Percentiles rank a stretch among this genome's conserved stretches.
Conservation (phyloP, 768 basidiomycete species). For the Omphalotus guepiniiformis region DNA sequence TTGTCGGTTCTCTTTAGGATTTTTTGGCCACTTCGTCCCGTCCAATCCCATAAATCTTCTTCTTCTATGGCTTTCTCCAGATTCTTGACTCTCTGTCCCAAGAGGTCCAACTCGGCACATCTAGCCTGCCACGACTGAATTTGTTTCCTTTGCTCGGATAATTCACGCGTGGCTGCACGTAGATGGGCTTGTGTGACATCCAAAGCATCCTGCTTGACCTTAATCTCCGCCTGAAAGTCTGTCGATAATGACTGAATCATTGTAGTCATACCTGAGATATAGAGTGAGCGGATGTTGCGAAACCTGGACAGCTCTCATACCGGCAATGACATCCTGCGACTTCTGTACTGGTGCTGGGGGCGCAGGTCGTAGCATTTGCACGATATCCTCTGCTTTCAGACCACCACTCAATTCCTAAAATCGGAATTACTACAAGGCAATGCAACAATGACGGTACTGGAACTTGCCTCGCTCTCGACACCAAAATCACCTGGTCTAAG, state of each 20-base stretch:
- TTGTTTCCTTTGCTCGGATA: slow-evolving; percentile 87
- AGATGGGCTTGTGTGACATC: slow-evolving; percentile 85
- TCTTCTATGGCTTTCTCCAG: slow-evolving; percentile 73
- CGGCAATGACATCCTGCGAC: slow-evolving; percentile 81
- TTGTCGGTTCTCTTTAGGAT: not conserved
- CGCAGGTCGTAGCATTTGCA: slow-evolving; percentile 67
- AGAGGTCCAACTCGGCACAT: slow-evolving; percentile 76
- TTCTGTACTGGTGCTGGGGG: slow-evolving; percentile 80
- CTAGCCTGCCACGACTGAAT: slow-evolving; percentile 71
- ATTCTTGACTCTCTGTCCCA: slow-evolving; percentile 78
- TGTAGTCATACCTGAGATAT: slow-evolving; percentile 64
- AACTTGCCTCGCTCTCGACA: slow-evolving; percentile 79
- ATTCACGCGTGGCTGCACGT: slow-evolving; percentile 82
- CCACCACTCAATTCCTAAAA: slow-evolving; percentile 65
- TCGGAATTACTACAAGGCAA: not conserved
- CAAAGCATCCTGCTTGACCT: slow-evolving; percentile 81
- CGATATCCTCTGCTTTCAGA: slow-evolving; percentile 73
- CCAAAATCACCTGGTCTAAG: slow-evolving; percentile 94
- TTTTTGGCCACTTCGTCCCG: slow-evolving; percentile 49
- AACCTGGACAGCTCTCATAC: slow-evolving; percentile 29
- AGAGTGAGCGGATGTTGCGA: slow-evolving; percentile 5
- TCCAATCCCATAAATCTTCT: slow-evolving; percentile 87
- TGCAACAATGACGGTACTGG: not conserved
- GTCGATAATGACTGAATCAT: slow-evolving; percentile 77
- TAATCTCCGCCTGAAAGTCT: slow-evolving; percentile 82